Evolutionary conservation across 768 basidiomycete genomes (phyloP).

Genomic region (Hebeloma cylindrosporum): DNA sequence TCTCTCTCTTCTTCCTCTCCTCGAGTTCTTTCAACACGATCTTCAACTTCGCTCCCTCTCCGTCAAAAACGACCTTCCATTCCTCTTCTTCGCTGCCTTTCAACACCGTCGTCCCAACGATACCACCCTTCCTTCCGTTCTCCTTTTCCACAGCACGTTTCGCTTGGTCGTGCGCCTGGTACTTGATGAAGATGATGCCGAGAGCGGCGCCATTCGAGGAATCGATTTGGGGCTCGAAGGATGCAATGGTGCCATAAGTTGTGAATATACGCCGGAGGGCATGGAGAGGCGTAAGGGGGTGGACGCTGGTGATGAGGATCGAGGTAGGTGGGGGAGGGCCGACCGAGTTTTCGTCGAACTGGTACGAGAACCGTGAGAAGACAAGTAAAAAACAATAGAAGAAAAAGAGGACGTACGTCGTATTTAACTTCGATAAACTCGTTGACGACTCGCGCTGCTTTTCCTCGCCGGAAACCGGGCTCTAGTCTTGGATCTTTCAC

Average conservation of each 20-base stretch:
- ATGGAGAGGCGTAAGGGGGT: slow-evolving; percentile 66
- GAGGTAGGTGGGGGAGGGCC: slow-evolving; percentile 72
- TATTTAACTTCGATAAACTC: slow-evolving; percentile 50
- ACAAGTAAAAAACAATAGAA: slow-evolving; percentile 12
- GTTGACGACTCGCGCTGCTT: slow-evolving; percentile 23
- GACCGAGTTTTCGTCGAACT: slow-evolving; percentile 77
- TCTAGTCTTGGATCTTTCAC: slow-evolving; percentile 51
- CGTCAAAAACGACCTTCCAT: slow-evolving; percentile 79
- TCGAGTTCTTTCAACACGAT: slow-evolving; percentile 69
- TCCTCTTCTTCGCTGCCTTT: slow-evolving; percentile 47
- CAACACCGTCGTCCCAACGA: slow-evolving; percentile 38
- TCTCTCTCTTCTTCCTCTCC: slow-evolving; percentile 48
- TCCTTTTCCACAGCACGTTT: slow-evolving; percentile 61
- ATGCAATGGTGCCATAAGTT: slow-evolving; percentile 56
- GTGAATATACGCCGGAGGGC: slow-evolving; percentile 67
- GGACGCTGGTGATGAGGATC: slow-evolving; percentile 71
- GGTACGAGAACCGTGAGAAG: slow-evolving; percentile 6
- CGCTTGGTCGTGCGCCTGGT: slow-evolving; percentile 64
- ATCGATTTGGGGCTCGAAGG: slow-evolving; percentile 80
- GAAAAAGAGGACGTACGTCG: slow-evolving; percentile 44
- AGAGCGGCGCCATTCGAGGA: slow-evolving; percentile 76
- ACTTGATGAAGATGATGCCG: slow-evolving; percentile 80
- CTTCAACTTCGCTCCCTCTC: slow-evolving; percentile 61
- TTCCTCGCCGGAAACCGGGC: slow-evolving; percentile 22
- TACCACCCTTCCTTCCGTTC: slow-evolving; percentile 59